Evolutionary conservation across 2,329 filamentous ascomycete genomes (phyloP).

Genomic region (Alternaria gaisen): DNA sequence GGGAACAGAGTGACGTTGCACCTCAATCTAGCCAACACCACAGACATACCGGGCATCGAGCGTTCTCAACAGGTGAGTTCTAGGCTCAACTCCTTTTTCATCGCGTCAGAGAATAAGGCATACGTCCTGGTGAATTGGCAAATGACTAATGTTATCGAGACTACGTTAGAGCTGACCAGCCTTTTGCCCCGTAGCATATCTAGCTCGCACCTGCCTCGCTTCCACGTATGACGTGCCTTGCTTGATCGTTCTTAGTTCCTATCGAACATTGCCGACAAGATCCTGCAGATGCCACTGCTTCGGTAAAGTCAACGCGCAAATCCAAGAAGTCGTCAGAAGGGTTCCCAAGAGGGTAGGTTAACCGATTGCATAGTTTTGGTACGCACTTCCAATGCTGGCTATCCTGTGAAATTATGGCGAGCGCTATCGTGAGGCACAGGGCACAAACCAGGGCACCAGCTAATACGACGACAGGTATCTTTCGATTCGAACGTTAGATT

Average conservation of each 20-base stretch:
- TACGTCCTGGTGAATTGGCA: conserved; percentile 6
- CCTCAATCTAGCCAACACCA: conserved; percentile 2
- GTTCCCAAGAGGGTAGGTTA: neutral
- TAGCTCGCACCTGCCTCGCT: conserved; percentile 7
- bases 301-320: conserved; percentile 3
- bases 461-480: conserved; percentile 10
- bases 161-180: neutral
- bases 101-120: conserved; percentile 8
- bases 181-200: conserved; percentile 2
- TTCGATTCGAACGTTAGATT: conserved; percentile 9
- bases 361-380: conserved; percentile 6
- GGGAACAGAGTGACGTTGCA: conserved; percentile 9
- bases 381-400: conserved; percentile 1
- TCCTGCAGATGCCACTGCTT: conserved; percentile 9
- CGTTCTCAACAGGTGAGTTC: conserved; percentile 9
- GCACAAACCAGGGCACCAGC: conserved; percentile 5
- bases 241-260: neutral
- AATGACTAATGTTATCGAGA: conserved; percentile 18
- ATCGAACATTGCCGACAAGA: neutral
- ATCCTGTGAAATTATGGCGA: neutral
- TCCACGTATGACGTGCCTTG: conserved; percentile 4
- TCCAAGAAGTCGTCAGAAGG: neutral
- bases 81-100: conserved; percentile 8
- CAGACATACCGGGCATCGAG: conserved; percentile 6
- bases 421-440: neutral